Evolutionary conservation across 371 early-diverging fungal species (phyloP), one percentile per base, ranked within the genome.

Genomic region (Mortierella sp.): DNA sequence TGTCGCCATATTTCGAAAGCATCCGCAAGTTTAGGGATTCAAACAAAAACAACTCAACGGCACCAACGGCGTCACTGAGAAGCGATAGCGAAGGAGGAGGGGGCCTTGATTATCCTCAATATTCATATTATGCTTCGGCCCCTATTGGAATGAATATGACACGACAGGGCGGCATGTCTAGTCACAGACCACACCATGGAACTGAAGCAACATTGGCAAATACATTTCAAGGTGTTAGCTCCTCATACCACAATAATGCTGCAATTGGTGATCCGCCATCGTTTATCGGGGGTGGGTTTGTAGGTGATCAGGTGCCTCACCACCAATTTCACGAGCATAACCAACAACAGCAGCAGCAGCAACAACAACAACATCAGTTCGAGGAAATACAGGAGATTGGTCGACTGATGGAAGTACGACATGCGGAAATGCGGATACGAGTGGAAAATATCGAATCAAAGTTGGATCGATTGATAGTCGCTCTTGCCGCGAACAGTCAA

Each of bases 1-100:
- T 74, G 19, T 74, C 80, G 23, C 80, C 80, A 0, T 79, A 66
- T n/a, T 67, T 73, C 32, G 80, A 74, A 43, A 79, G 59, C 49
- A 79, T 79, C 28, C 61, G 66, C 9, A 61, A 66, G 15, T 70
- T 74, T 37, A 31, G 75, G 26, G 75, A 74, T 49, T 56, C 78
- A n/a, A 72, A 64, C 51, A 64, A 53, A 28, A 32, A 23, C 29
- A 31, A 51, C 19, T 61, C 78, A 15, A 6, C 31, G 6, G 22
- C 9, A 29, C 29, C 61, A 8, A 53, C 63, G 32, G 34, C 67
- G 2, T 42, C 70, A 3, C 19, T 57, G 34, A 51, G 63, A 29
- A 60, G 65, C 58, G 66, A 58, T 0, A 17, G 37, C 0, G 66
- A 65, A 7, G 9, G 47, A n/a, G 9, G 61, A 7, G 9, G 47